Conservation (phyloP, 2,329 filamentous ascomycete species). For the Clarireedia sp. region DNA sequence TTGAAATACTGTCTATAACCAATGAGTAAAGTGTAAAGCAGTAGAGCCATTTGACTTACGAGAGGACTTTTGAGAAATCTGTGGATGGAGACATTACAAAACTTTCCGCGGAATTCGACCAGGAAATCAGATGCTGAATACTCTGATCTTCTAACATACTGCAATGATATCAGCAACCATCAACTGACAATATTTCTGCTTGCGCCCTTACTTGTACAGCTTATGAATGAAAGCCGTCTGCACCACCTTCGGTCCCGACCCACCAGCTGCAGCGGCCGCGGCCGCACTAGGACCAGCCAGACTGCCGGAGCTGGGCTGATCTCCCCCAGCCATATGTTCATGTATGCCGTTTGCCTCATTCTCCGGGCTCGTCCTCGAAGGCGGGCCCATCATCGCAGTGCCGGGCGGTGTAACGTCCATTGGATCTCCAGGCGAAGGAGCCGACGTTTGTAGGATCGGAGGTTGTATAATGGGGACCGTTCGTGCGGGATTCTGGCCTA, state of each 20-base stretch:
- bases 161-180: slow-evolving; percentile 17
- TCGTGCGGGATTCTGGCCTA: slow-evolving; percentile 21
- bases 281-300: slow-evolving; percentile 29
- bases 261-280: slow-evolving; percentile 53
- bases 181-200: background rate
- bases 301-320: slow-evolving; percentile 32
- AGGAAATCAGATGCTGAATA: slow-evolving; percentile 94
- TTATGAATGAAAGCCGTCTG: slow-evolving; percentile 99
- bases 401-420: slow-evolving; percentile 51
- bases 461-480: slow-evolving; percentile 51
- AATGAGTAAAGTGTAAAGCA: slow-evolving; percentile 12
- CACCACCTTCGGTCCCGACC: slow-evolving; percentile 89
- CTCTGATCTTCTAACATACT: slow-evolving; percentile 94
- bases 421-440: slow-evolving; percentile 48
- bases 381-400: slow-evolving; percentile 35
- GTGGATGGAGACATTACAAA: slow-evolving; percentile 98
- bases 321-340: slow-evolving; percentile 24
- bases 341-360: slow-evolving; percentile 28
- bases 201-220: slow-evolving; percentile 75
- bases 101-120: slow-evolving; percentile 88
- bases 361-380: slow-evolving; percentile 28
- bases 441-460: slow-evolving; percentile 51
- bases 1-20: slow-evolving; percentile 86
- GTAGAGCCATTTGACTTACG: slow-evolving; percentile 53
- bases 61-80: slow-evolving; percentile 95